Base-by-base conservation (phyloP, 2,329 filamentous ascomycete genomes). In the Diaporthe australafricana region DNA sequence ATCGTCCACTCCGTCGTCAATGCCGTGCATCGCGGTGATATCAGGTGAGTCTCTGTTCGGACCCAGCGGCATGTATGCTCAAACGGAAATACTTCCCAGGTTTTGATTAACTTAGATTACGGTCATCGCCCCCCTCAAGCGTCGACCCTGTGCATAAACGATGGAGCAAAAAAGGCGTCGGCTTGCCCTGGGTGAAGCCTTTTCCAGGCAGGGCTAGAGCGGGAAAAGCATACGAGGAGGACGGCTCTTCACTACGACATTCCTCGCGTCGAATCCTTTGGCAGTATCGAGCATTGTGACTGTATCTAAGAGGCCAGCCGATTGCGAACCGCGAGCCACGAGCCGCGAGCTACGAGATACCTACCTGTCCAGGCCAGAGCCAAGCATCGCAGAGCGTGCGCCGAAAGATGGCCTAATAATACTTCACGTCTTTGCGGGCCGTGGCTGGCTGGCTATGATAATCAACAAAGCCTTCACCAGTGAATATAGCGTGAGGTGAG, bases 11-110 rank as follows among this genome's bases (percentile, higher is more conserved):
- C 8, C 9, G 22, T n/a, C 45, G 38, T 60, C 56, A 60, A 60
- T 45, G 56, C 56, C 56, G 38, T 45, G 56, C 56, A 60, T 60
- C 22, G 38, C 56, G 38, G 56, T 45, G 14, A 35, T 42, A 65
- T 50, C 60, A 65, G 45, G 45, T 38, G 60, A 65, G 60, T n/a
- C 20, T 20, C n/a, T 17, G 30, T 50, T n/a, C 32, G 32, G 32
- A 5, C 27, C 60, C 60, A 65, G 22, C 12, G 30, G 45, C 42
- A 42, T n/a, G n/a, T 5, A 35, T 25, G 30, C 30, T 65, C 60
- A 17, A 30, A 9, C 12, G 12, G 45, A 7, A 17, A 65, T 11
- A 6, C 60, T 48, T 17, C n/a, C 20, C 5, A 7, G 22, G 7
- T 32, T 22, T 11, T 11, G 40, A n/a, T 62, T n/a, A 16, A 45